A percentile compares a stretch with the other conserved stretches of the same genome.
Evolutionary conservation across 208 protist genomes (phyloP).

Genomic region (Trichomonas gallinae): DNA sequence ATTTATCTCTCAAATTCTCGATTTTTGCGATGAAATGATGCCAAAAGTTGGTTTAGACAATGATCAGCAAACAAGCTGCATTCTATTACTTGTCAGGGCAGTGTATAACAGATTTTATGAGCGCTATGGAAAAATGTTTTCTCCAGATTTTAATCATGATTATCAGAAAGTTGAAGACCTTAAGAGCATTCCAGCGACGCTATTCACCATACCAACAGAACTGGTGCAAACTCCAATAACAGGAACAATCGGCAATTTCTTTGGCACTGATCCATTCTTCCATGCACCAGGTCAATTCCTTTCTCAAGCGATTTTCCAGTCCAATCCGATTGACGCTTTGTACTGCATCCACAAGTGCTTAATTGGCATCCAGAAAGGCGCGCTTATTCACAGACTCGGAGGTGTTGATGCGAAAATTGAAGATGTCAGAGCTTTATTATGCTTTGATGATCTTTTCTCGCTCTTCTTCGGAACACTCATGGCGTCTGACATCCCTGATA

Average conservation of each 20-base stretch:
- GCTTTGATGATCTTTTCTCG: background rate
- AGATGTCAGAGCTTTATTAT: background rate
- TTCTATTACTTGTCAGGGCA: background rate
- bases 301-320: background rate
- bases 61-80: background rate
- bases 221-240: background rate
- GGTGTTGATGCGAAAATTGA: background rate
- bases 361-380: background rate
- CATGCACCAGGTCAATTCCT: background rate
- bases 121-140: background rate
- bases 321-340: background rate
- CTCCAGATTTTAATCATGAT: background rate
- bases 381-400: background rate
- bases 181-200: background rate
- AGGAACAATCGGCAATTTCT: background rate
- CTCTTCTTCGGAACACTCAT: background rate
- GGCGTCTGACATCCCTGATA: background rate
- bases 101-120: background rate
- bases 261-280: background rate
- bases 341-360: background rate
- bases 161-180: background rate
- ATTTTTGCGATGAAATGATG: background rate
- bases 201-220: background rate
- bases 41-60: too few species aligned
- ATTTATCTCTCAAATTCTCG: background rate